Evolutionary conservation across 2,329 filamentous ascomycete genomes (phyloP).

Genomic region (Neonectria hederae): DNA sequence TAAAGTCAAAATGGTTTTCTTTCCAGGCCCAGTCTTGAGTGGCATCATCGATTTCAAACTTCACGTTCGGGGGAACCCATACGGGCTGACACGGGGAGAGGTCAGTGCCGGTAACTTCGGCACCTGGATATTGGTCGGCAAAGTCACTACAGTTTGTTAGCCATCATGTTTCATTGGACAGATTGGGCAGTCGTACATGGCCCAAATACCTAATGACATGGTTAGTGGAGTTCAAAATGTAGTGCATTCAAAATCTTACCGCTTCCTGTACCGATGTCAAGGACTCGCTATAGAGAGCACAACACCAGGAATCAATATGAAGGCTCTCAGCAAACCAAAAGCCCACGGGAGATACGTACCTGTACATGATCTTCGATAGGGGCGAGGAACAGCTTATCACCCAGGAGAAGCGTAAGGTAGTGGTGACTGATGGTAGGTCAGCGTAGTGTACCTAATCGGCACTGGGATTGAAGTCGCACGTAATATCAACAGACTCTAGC

Average conservation of each 20-base stretch:
- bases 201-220: slow-evolving; percentile 14
- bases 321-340: too few species aligned
- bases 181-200: slow-evolving; percentile 8
- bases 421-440: slow-evolving; percentile 13
- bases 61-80: slow-evolving; percentile 35
- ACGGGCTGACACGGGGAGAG: slow-evolving; percentile 32
- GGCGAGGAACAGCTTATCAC: slow-evolving; percentile 32
- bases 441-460: background rate
- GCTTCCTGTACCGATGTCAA: slow-evolving; percentile 38
- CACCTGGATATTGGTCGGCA: slow-evolving; percentile 26
- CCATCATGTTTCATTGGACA: too few species aligned
- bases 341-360: background rate
- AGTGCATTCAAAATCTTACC: slow-evolving; percentile 10
- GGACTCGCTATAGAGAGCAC: slow-evolving; percentile 23
- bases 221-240: background rate
- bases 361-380: slow-evolving; percentile 26
- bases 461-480: background rate
- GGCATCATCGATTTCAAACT: slow-evolving; percentile 34
- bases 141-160: slow-evolving; percentile 25
- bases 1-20: slow-evolving; percentile 21
- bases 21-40: slow-evolving; percentile 29
- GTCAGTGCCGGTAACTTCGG: slow-evolving; percentile 29
- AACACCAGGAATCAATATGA: too few species aligned
- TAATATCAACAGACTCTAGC: slow-evolving; percentile 18
- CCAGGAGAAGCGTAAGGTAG: slow-evolving; percentile 34